Evolutionary conservation across 805 yeast genomes (phyloP), one percentile per base, ranked within the genome.

Genomic region (Candida gorgasii): DNA sequence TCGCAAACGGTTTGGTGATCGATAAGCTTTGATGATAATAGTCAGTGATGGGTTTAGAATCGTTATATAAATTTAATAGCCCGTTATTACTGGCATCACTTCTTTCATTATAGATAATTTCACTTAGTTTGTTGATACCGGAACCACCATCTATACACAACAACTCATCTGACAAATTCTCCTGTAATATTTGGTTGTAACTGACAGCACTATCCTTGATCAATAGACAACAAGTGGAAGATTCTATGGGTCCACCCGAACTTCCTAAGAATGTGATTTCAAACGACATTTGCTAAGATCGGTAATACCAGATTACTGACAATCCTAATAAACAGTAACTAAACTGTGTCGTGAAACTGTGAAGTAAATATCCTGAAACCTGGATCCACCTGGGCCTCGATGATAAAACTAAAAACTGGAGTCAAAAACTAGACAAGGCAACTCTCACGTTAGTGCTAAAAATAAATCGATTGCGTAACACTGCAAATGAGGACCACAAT

Each of bases 161-260:
- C 6, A 84, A 52, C 17, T 72, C 63, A 30, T 69, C 62, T 3
- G 55, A 39, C 8, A 58, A 41, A 2, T 53, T 45, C 11, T 56
- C 35, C 8, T 49, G 45, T 4, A 65, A 50, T 19, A 73, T 63
- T 8, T 65, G 60, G n/a, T 49, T 44, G 55, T 77, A 82, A 1
- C 75, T 49, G 2, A 72, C 43, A 5, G 53, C 30, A 2, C 72
- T 53, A 0, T 89, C 82, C 53, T 86, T 85, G 14, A 89, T 50
- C 40, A 89, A 63, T 45, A 81, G 76, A 2, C 87, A 72, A 49
- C 92, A 87, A 3, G 85, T 86, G 13, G 73, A 65, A 5, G 82
- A 76, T 23, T 86, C 93, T 9, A 81, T 57, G 0, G 96, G 96
- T 2, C 97, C 97, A 5, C 97, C 97, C 2, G 87, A 77, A 17